Evolutionary conservation across 2,329 filamentous ascomycete species (phyloP), one percentile per base, ranked within the genome.

Genomic region (Diaporthe destruens): DNA sequence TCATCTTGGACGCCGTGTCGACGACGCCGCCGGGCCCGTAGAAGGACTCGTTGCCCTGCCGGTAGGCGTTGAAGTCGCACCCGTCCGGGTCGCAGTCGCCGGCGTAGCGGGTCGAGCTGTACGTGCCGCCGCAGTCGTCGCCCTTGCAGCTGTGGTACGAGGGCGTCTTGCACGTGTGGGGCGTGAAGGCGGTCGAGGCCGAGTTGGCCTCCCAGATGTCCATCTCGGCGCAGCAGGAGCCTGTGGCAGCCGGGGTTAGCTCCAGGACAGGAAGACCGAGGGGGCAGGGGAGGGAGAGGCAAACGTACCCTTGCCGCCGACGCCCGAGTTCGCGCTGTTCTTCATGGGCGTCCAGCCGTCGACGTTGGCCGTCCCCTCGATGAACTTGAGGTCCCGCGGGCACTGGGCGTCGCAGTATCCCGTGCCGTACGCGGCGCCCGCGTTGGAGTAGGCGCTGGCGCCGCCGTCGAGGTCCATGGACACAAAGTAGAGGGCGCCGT

Each of bases 51-150:
- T 88, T 86, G 54, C 89, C 90, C 83, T 89, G 85, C 76, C 90
- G 89, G 87, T 87, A 92, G 32, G 87, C 82, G 85, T 91, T 91
- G 84, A 89, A 91, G 78, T 91, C 90, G 77, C 90, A 92, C 25
- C 90, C 90, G 75, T 90, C 87, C 73, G 87, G 87, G 79, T 92
- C 90, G 81, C 90, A 92, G 53, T 87, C 81, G 71, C 89, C 89
- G 11, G 79, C 81, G 78, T 90, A 90, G 76, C 89, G 87, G 74
- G 85, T 80, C 66, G 79, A 77, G 6, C 80, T 83, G 77, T 85
- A 87, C 34, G 84, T 83, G 61, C 85, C 87, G 71, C 87, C 87
- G 76, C 86, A 89, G 20, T 75, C 75, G 69, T 82, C 80, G 34
- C 81, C 80, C 0, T 77, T 78, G 83, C 88, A 90, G 32, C 76